phyloP scores from a whole-genome alignment of 768 basidiomycete genomes.

The Leccinum rimulosum region DNA sequence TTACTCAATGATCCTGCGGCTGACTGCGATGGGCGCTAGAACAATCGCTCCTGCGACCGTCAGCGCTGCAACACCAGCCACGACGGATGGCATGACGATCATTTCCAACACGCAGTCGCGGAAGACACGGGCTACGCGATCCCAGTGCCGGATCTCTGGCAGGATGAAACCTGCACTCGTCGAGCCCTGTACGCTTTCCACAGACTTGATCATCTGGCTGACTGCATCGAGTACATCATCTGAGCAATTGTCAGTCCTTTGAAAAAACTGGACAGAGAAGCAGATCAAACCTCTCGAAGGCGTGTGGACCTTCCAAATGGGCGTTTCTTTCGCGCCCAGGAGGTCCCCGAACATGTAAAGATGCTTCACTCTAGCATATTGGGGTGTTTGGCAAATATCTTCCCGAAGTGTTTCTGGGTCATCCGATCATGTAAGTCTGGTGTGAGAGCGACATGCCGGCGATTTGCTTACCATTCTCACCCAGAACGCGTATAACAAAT shows the following conservation, averaged over 20 bases:
- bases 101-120: constrained; percentile 1
- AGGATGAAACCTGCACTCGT: constrained; percentile 8
- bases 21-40: background rate
- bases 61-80: background rate
- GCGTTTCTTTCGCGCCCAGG: constrained; percentile 5
- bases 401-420: constrained; percentile 18
- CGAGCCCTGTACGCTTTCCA: constrained; percentile 10
- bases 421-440: background rate
- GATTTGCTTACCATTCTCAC: constrained; percentile 7
- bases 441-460: background rate
- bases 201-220: constrained; percentile 8
- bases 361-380: constrained; percentile 17
- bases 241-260: background rate
- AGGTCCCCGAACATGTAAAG: constrained; percentile 15
- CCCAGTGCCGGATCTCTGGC: constrained; percentile 9
- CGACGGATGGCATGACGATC: constrained; percentile 4
- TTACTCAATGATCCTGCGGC: background rate
- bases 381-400: constrained; percentile 13
- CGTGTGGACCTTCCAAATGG: constrained; percentile 9
- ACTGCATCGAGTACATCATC: constrained; percentile 11
- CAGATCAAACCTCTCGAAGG: constrained; percentile 10
- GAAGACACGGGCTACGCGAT: constrained; percentile 1
- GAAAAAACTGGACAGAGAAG: too few species aligned
- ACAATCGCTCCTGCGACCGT: constrained; percentile 2
- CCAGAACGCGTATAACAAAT: constrained; percentile 13